Base-by-base conservation (phyloP, 306 rosid genomes). In the Pterocarpus santalinus region DNA sequence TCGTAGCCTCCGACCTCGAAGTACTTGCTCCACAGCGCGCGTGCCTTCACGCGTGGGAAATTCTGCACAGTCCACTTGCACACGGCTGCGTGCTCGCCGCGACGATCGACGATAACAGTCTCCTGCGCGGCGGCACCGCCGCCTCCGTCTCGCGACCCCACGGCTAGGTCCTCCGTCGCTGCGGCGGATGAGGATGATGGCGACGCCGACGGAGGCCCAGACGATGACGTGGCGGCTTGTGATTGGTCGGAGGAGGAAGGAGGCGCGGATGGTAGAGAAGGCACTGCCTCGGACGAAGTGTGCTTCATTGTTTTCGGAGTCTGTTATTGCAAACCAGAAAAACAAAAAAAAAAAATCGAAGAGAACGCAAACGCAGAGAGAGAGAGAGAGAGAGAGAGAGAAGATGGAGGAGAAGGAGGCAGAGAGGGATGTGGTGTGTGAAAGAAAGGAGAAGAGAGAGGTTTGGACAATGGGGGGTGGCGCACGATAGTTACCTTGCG, bases 1-100 rank as follows among this genome's bases (percentile, higher is more conserved):
- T 96, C 99, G 86, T 96, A 96, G 15, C 99, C 99, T 53, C 99
- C 99, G 3, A 96, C 99, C 97, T 96, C 98, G 81, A 96, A 93
- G 89, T 96, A 96, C 91, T 90, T 93, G 91, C 99, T 96, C 97
- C 97, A 93, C 30, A 96, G 91, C 86, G 98, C 93, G 93, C 92
- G 94, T 82, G 99, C 99, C 79, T 96, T 96, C 88, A 90, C 86
- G 81, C 90, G 76, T 0, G 97, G 97, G 5, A 96, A 96, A 87
- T 92, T 93, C 39, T 93, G 93, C 69, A 96, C 97, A 83, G 99
- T 93, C 99, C 99, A 96, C 67, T 92, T 75, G 76, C 98, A 96
- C 10, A 96, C 97, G 9, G 97, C 97, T 7, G 97, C 90, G 92
- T 85, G 89, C 63, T 93, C 98, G 3, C 96, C 91, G 39, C 91